Evolutionary conservation across 768 basidiomycete species (phyloP), one percentile per base, ranked within the genome.

Genomic region (Suillus decipiens): DNA sequence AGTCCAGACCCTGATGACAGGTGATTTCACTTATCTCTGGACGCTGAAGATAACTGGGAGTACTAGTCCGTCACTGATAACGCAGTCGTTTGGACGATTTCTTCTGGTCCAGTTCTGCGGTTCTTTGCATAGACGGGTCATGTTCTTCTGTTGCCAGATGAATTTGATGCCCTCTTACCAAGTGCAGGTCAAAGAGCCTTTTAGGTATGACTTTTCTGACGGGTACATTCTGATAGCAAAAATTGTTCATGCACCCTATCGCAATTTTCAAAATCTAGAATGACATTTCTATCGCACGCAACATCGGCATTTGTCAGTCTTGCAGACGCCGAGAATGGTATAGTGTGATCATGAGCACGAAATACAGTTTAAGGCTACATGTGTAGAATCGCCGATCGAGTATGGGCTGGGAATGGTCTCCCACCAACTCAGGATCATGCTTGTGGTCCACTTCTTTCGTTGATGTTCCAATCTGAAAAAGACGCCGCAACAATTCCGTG

Each of bases 241-340:
- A 57, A 57, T 28, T 28, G 28, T 57, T 57, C 56, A 57, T 3
- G 56, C 56, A 57, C 24, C 56, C 56, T 57, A 57, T 57, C 39
- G 55, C 22, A 56, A 56, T 37, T 24, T 37, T 28, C 17, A 31
- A n/a, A 41, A 41, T 41, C 1, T 28, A 39, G 37, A 56, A 24
- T 28, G 11, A 6, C 17, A 10, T 41, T 41, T 39, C 56, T 57
- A 28, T 57, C 56, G 24, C 39, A 57, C 56, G 39, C 17, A 57
- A 19, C 17, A 3, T 41, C 28, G 28, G 37, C 17, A 57, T 41
- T 28, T 11, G 24, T 57, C 56, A 41, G 37, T 41, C 56, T 22
- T 19, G 56, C 24, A 42, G 39, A 39, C 5, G 10, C 37, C 56
- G 11, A 6, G 39, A 41, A 57, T 57, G 56, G 39, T 57, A 57